A percentile compares a stretch with the other conserved stretches of the same genome.
phyloP scores from a whole-genome alignment of 2,329 filamentous ascomycete genomes.

The Hysterium pulicare region DNA sequence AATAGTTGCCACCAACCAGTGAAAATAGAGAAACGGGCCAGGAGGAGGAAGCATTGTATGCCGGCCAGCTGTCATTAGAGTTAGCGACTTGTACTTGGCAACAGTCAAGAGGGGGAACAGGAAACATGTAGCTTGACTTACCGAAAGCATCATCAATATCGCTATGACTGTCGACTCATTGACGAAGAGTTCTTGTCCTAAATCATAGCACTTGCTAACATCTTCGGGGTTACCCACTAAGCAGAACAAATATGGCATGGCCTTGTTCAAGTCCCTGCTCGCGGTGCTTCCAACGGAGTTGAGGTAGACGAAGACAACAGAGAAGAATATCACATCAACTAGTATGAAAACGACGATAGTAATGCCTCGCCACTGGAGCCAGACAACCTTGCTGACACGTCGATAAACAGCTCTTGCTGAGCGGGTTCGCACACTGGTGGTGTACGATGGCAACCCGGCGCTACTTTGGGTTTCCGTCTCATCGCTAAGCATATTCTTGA shows the following conservation, averaged over 20 bases:
- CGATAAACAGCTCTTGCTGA: conserved; percentile 85
- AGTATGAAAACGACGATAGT: conserved; percentile 86
- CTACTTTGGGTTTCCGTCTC: conserved; percentile 61
- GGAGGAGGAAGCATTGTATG: conserved; percentile 77
- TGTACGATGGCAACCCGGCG: conserved; percentile 65
- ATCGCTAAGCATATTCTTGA: conserved; percentile 73
- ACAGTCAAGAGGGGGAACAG: neutral
- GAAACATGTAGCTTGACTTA: conserved; percentile 52
- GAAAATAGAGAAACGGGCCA: conserved; percentile 82
- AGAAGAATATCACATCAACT: conserved; percentile 89
- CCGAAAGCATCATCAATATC: conserved; percentile 75
- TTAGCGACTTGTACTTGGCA: neutral
- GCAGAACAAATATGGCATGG: conserved; percentile 68
- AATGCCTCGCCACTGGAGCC: conserved; percentile 92
- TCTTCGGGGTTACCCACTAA: conserved; percentile 58
- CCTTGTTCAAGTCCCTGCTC: conserved; percentile 54
- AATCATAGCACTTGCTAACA: conserved; percentile 62
- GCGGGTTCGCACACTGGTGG: conserved; percentile 71
- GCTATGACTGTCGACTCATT: conserved; percentile 74
- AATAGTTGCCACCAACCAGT: conserved; percentile 74
- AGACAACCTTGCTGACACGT: conserved; percentile 78
- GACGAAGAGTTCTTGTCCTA: conserved; percentile 63
- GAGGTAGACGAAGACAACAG: conserved; percentile 83
- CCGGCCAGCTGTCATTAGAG: conserved; percentile 58
- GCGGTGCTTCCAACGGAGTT: conserved; percentile 58